Evolutionary conservation across 2,329 filamentous ascomycete genomes (phyloP), one percentile per base, ranked within the genome.

Genomic region (Aureobasidium vineae): DNA sequence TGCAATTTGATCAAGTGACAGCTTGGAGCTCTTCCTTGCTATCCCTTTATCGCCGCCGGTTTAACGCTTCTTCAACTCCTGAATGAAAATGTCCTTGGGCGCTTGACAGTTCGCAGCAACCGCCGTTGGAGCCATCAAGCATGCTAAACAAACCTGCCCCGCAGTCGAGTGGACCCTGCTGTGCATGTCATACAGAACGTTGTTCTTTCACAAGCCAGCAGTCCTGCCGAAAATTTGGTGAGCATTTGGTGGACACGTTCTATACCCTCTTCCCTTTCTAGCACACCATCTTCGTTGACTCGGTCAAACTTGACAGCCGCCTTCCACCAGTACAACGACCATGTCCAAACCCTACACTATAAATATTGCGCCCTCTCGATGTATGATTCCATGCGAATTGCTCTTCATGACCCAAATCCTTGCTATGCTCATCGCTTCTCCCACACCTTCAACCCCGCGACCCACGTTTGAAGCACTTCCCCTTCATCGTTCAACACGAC

Each of bases 381-480:
- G 5, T 26, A 26, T 15, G 3, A 23, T 15, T 15, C 21, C 15
- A 23, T 26, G 23, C 43, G 11, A 15, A 1, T 36, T 13, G 1
- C 10, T 13, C 13, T 1, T 36, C 33, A 11, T 10, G 33, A 33
- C 33, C 10, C 33, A 11, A 11, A 8, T 1, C 23, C n/a, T 15
- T 15, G n/a, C 38, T 21, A 43, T 40, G 3, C 23, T 66, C 33
- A 63, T 65, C 57, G 21, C 47, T 70, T 75, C 69, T 80, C 77
- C 79, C 78, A 84, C 5, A 83, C 77, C 70, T 79, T 81, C 50
- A 69, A 73, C 7, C 82, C 82, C n/a, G 71, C 77, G 53, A 83
- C 71, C 81, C 82, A 82, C n/a, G 82, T 84, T 75, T 84, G 77
- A 70, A 81, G 68, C 45, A 84, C 80, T 60, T 79, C 73, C 1